Evolutionary conservation across 2,329 filamentous ascomycete species (phyloP).

Genomic region (Atkinsonella hypoxylon): DNA sequence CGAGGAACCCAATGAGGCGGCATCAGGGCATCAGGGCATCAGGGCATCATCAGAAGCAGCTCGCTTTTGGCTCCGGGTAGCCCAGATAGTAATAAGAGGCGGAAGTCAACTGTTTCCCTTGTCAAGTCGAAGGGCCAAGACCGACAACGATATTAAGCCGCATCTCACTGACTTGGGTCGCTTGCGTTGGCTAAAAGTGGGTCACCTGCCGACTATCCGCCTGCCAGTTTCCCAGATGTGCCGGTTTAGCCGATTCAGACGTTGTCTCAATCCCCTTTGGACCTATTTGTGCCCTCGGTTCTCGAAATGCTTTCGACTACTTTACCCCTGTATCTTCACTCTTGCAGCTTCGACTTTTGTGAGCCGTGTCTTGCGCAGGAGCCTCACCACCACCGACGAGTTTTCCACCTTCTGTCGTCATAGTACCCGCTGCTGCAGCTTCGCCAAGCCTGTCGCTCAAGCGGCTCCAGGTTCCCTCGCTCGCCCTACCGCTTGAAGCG

Average conservation of each 20-base stretch:
- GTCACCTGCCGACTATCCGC: slow-evolving; percentile 7
- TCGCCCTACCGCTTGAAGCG: neutral
- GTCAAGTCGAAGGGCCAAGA: too few relatives aligned
- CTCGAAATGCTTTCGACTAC: neutral
- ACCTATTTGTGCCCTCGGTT: neutral
- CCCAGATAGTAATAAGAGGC: too few relatives aligned
- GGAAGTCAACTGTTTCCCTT: too few relatives aligned
- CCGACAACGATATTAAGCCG: too few relatives aligned
- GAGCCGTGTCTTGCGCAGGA: neutral
- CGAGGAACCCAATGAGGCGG: neutral
- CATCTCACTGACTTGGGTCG: neutral
- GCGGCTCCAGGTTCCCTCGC: neutral
- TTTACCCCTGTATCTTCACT: neutral
- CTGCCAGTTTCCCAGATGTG: slow-evolving; percentile 1
- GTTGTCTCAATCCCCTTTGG: slow-evolving; percentile 2
- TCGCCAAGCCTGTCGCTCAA: neutral
- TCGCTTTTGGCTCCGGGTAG: too few relatives aligned
- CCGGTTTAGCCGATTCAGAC: slow-evolving; percentile 4
- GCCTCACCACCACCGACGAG: neutral
- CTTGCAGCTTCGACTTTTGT: neutral
- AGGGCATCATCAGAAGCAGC: neutral
- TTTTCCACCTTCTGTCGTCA: neutral
- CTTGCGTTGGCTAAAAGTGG: slow-evolving; percentile 1
- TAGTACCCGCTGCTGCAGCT: neutral
- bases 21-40: neutral